These are phyloP conservation scores for Saururus chinensis DNA, from an alignment of 164 flowering plant genomes.

Conservation along the genomic window DNA sequence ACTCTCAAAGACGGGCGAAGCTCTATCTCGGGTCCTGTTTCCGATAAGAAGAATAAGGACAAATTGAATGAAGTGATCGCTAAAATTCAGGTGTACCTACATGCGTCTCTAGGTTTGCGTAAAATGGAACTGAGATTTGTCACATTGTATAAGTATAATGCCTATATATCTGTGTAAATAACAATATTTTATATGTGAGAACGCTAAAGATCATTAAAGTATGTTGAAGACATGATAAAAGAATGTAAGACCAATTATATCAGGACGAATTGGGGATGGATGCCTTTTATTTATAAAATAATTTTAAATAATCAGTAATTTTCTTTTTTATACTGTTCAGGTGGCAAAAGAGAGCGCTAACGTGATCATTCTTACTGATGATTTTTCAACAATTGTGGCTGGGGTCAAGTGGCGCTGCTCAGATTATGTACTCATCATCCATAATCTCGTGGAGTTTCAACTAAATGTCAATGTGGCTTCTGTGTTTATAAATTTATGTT, in stretches of 20 bases:
- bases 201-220: no score
- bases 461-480: conserved; percentile 91
- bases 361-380: conserved; percentile 82
- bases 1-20: no score
- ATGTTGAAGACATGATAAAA: no score
- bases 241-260: neutral
- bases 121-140: no score
- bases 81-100: conserved; percentile 55
- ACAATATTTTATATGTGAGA: no score
- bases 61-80: conserved; percentile 71
- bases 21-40: conserved; percentile 73
- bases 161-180: no score
- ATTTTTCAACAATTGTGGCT: conserved; percentile 85
- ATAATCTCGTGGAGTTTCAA: conserved; percentile 90
- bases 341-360: conserved; percentile 99
- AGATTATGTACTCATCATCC: conserved; percentile 66
- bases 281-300: neutral
- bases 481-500: conserved; percentile 74
- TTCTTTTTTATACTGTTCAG: conserved; percentile 14
- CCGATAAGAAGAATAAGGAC: conserved; percentile 60
- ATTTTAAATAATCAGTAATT: no score
- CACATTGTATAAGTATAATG: no score
- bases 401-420: conserved; percentile 97
- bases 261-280: neutral
- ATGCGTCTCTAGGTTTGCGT: neutral